Conservation (phyloP, 2,329 filamentous ascomycete genomes). For the Aureobasidium uvarum region DNA sequence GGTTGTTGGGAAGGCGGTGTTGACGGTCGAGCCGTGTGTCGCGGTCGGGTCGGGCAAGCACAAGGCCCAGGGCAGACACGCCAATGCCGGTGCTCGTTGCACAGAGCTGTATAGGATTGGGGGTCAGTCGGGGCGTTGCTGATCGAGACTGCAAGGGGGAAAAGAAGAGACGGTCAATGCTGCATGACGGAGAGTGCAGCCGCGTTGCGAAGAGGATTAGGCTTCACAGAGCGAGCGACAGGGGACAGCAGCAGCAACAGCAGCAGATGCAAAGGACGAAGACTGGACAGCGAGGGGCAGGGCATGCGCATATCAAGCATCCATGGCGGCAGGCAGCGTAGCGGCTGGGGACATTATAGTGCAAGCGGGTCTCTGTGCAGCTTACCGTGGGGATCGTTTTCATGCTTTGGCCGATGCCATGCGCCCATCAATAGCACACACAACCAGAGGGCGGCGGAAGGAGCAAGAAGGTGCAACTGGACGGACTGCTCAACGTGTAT, state of each 20-base stretch:
- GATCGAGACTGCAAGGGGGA: slow-evolving; percentile 18
- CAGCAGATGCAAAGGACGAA: slow-evolving; percentile 1
- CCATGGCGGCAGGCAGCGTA: slow-evolving; percentile 13
- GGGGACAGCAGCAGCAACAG: slow-evolving; percentile 2
- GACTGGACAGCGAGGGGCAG: slow-evolving; percentile 19
- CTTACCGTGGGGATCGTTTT: slow-evolving; percentile 49
- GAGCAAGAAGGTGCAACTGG: not conserved
- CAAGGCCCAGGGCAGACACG: slow-evolving; percentile 59
- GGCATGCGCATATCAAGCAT: slow-evolving; percentile 11
- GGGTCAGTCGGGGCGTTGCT: slow-evolving; percentile 24
- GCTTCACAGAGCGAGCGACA: slow-evolving; percentile 19
- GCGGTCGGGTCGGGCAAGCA: slow-evolving; percentile 54
- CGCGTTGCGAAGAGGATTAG: slow-evolving; percentile 11
- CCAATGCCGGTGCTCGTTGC: slow-evolving; percentile 61
- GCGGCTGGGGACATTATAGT: slow-evolving; percentile 21
- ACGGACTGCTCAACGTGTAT: slow-evolving; percentile 19
- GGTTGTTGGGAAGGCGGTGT: not conserved
- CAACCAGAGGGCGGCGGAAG: not conserved
- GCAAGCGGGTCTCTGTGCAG: slow-evolving; percentile 21
- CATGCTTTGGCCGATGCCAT: slow-evolving; percentile 41
- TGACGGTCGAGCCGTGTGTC: slow-evolving; percentile 7
- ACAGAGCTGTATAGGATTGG: slow-evolving; percentile 53
- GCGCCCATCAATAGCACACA: slow-evolving; percentile 16
- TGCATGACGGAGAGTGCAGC: slow-evolving; percentile 21
- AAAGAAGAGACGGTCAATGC: slow-evolving; percentile 16